Evolutionary conservation across 2,329 filamentous ascomycete species (phyloP).

Genomic region (Emericellopsis atlantica): DNA sequence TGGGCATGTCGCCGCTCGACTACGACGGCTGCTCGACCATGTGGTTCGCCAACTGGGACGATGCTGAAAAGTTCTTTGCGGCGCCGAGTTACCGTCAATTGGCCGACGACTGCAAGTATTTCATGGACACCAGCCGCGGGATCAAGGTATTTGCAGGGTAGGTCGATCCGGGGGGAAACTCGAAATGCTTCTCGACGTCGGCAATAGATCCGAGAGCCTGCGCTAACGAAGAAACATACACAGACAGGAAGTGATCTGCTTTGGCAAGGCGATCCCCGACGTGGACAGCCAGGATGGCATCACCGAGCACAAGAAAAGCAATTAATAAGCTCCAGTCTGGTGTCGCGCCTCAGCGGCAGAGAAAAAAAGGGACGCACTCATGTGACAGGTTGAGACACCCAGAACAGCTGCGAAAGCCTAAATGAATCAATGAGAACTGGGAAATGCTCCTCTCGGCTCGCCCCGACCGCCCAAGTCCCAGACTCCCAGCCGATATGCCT

Average conservation of each 20-base stretch:
- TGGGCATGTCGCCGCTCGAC: slow-evolving; percentile 6
- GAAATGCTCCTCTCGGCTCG: too few relatives aligned
- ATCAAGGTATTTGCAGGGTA: slow-evolving; percentile 7
- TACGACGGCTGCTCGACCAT: slow-evolving; percentile 9
- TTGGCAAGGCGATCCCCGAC: slow-evolving; percentile 6
- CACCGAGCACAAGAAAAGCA: slow-evolving; percentile 1
- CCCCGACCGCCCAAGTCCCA: too few relatives aligned
- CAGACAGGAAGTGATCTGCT: slow-evolving; percentile 6
- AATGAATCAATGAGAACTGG: too few relatives aligned
- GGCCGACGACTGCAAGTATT: slow-evolving; percentile 6
- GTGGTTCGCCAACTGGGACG: slow-evolving; percentile 7
- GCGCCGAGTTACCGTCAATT: slow-evolving; percentile 2
- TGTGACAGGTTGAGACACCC: too few relatives aligned
- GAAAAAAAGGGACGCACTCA: too few relatives aligned
- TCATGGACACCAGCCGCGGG: slow-evolving; percentile 4
- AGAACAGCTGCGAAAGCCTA: too few relatives aligned
- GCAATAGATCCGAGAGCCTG: neutral
- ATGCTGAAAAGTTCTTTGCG: slow-evolving; percentile 7
- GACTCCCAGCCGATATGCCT: too few relatives aligned
- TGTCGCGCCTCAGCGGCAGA: too few relatives aligned
- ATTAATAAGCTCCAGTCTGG: too few relatives aligned
- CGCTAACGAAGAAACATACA: too few relatives aligned
- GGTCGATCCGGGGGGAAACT: neutral
- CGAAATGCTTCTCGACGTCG: neutral
- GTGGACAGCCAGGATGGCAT: slow-evolving; percentile 6